Evolutionary conservation across 345 rosid genomes (phyloP).

Genomic region (Salix suchowensis): DNA sequence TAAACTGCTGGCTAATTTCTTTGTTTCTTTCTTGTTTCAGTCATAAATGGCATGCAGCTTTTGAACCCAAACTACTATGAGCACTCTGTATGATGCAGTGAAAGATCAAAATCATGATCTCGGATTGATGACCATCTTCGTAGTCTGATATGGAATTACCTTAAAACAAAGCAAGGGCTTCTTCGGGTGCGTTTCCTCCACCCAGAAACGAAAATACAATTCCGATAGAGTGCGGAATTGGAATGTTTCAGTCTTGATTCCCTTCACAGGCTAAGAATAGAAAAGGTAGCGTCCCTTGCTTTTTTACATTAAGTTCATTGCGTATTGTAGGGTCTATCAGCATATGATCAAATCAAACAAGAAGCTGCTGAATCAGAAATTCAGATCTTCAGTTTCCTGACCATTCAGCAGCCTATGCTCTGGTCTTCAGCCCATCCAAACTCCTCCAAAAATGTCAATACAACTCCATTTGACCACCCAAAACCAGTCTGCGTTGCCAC

Average conservation of each 20-base stretch:
- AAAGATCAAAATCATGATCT: background rate
- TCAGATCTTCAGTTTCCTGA: background rate
- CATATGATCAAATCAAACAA: background rate
- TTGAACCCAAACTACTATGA: background rate
- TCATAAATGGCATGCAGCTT: background rate
- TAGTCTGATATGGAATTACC: background rate
- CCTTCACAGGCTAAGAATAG: too few species aligned
- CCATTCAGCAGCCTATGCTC: slow-evolving; percentile 35
- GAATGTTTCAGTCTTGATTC: too few species aligned
- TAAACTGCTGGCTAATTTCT: background rate
- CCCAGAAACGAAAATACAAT: too few species aligned
- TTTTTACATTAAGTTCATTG: background rate
- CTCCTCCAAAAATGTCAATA: slow-evolving; percentile 77
- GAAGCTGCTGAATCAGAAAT: background rate
- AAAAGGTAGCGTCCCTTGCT: too few species aligned
- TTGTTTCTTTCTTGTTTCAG: background rate
- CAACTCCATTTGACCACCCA: slow-evolving; percentile 96
- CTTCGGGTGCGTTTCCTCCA: too few species aligned
- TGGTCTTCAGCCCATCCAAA: slow-evolving; percentile 80
- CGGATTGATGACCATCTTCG: background rate
- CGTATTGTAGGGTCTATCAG: background rate
- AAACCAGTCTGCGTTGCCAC: slow-evolving; percentile 68
- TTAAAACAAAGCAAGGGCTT: too few species aligned
- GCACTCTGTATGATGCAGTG: background rate
- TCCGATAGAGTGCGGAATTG: too few species aligned